A percentile compares a stretch with the other conserved stretches of the same genome.
phyloP scores from a whole-genome alignment of 2,329 filamentous ascomycete species.

The Pyricularia sp. region DNA sequence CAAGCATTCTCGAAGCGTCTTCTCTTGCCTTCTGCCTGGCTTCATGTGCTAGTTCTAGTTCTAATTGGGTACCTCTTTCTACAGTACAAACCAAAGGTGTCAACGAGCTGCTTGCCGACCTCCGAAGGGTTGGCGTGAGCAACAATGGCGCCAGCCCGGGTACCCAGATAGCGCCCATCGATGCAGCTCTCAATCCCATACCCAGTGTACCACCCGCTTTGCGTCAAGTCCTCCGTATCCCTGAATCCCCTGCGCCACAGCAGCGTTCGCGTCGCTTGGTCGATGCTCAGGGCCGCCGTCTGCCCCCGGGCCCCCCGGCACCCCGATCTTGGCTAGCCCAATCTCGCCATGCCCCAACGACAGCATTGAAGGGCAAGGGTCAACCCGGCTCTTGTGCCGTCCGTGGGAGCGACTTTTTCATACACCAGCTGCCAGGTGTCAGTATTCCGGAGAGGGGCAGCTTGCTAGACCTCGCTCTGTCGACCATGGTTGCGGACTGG shows the following conservation, averaged over 20 bases:
- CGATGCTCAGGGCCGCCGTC: constrained; percentile 37
- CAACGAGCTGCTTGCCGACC: constrained; percentile 49
- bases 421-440: constrained; percentile 29
- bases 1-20: neutral
- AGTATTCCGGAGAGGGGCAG: constrained; percentile 34
- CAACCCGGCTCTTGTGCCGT: neutral
- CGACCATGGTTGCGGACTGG: constrained; percentile 44
- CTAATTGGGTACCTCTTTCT: neutral
- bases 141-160: constrained; percentile 5
- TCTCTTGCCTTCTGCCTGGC: neutral
- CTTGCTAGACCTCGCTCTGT: constrained; percentile 41
- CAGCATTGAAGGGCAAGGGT: constrained; percentile 4
- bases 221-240: constrained; percentile 48
- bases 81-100: constrained; percentile 29
- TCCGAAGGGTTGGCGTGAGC: constrained; percentile 37
- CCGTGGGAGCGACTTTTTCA: neutral
- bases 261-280: constrained; percentile 34
- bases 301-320: constrained; percentile 49
- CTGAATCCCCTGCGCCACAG: constrained; percentile 43
- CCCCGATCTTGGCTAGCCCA: constrained; percentile 46
- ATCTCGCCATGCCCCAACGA: constrained; percentile 17
- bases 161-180: neutral
- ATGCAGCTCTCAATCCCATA: constrained; percentile 9
- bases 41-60: neutral
- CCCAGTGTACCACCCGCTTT: constrained; percentile 52